Evolutionary conservation across 208 protist species (phyloP).

Genomic region (Crithidia expoeki): DNA sequence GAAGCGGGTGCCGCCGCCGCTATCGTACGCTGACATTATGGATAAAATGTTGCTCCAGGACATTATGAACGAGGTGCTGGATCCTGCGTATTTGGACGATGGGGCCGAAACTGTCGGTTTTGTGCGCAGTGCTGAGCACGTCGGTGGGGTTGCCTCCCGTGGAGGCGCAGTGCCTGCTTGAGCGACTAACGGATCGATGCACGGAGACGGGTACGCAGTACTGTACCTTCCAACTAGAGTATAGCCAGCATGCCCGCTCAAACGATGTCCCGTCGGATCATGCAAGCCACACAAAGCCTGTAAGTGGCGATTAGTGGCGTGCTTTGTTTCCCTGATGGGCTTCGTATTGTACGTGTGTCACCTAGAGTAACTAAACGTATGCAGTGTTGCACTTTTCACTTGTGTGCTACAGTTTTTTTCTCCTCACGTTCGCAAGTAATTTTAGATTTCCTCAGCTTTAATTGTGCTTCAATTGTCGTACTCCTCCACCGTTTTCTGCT

Average conservation of each 20-base stretch:
- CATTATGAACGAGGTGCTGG: constrained; percentile 21
- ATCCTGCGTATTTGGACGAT: constrained; percentile 28
- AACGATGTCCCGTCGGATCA: constrained; percentile 10
- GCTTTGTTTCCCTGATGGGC: not conserved
- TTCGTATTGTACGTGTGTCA: not conserved
- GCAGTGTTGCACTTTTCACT: too few species aligned
- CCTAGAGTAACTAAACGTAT: too few species aligned
- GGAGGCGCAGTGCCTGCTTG: constrained; percentile 22
- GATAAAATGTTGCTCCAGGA: constrained; percentile 11
- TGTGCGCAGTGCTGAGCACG: constrained; percentile 24
- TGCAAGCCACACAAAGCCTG: not conserved
- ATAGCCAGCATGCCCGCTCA: constrained; percentile 12
- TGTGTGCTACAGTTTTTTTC: too few species aligned
- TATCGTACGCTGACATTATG: constrained; percentile 20
- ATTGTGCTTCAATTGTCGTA: too few species aligned
- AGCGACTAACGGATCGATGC: constrained; percentile 23
- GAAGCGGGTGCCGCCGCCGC: constrained; percentile 25
- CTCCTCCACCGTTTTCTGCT: too few species aligned
- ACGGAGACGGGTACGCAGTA: constrained; percentile 28
- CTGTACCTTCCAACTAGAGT: constrained; percentile 27
- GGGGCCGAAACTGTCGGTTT: constrained; percentile 15
- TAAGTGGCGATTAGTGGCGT: not conserved
- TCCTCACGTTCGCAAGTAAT: too few species aligned
- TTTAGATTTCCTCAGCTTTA: too few species aligned
- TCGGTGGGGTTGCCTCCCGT: constrained; percentile 9